Conservation (phyloP, 177 flowering plant genomes). For the Vitis hybrid region DNA sequence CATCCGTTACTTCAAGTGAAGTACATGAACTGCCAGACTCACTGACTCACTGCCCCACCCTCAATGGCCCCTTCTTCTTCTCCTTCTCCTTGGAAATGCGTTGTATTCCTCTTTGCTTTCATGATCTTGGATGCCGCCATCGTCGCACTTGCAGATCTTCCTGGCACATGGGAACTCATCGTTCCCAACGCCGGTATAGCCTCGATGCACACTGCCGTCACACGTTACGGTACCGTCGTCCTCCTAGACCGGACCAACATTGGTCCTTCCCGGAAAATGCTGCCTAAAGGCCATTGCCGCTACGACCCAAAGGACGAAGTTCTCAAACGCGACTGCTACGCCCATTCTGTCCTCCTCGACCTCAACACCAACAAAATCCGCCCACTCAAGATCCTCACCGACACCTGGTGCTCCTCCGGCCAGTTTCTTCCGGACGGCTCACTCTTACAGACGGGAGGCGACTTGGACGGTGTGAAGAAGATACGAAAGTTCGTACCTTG, state of each 20-base stretch:
- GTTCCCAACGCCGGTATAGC: slow-evolving; percentile 63
- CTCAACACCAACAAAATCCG: slow-evolving; percentile 58
- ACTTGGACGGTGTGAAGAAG: slow-evolving; percentile 54
- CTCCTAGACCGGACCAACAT: slow-evolving; percentile 77
- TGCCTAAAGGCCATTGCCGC: slow-evolving; percentile 53
- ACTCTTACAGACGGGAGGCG: slow-evolving; percentile 87
- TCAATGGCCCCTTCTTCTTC: background rate
- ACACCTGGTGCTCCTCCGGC: slow-evolving; percentile 99
- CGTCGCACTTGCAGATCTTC: slow-evolving; percentile 37
- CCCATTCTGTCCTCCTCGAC: slow-evolving; percentile 78
- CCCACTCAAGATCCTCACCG: slow-evolving; percentile 75
- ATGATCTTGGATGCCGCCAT: background rate
- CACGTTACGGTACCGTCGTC: slow-evolving; percentile 66
- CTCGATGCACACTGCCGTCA: slow-evolving; percentile 86
- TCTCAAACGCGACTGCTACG: slow-evolving; percentile 69
- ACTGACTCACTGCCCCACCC: background rate
- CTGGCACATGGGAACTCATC: slow-evolving; percentile 69
- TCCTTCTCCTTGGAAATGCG: background rate
- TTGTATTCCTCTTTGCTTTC: background rate
- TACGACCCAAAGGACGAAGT: slow-evolving; percentile 38
- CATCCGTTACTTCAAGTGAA: too few species aligned
- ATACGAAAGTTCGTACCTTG: slow-evolving; percentile 74
- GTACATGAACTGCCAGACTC: too few species aligned
- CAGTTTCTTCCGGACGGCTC: slow-evolving; percentile 87
- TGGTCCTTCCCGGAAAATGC: slow-evolving; percentile 51